Percentiles rank a stretch among this genome's conserved stretches.
phyloP scores from a whole-genome alignment of 768 basidiomycete species.

The Crepidotus variabilis region DNA sequence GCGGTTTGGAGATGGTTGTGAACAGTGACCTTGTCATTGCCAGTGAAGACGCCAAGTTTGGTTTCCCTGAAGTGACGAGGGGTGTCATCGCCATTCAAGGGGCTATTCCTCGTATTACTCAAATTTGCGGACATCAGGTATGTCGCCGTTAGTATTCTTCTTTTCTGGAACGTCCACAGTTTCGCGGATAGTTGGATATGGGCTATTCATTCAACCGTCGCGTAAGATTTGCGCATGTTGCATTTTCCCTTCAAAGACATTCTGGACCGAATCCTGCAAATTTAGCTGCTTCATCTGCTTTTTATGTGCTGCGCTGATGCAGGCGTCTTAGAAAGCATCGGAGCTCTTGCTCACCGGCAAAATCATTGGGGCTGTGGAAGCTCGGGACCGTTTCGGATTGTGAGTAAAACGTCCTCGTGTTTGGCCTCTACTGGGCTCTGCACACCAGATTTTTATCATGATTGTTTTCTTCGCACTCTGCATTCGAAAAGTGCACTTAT shows the following conservation, averaged over 20 bases:
- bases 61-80: constrained; percentile 73
- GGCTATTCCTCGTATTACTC: constrained; percentile 66
- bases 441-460: neutral
- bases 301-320: constrained; percentile 1
- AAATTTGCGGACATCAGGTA: constrained; percentile 75
- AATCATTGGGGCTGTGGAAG: constrained; percentile 63
- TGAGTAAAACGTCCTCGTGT: constrained; percentile 32
- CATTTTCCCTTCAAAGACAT: too few relatives aligned
- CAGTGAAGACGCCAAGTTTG: constrained; percentile 62
- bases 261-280: too few relatives aligned
- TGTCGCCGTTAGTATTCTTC: constrained; percentile 8
- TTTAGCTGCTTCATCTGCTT: neutral
- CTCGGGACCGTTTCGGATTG: constrained; percentile 72
- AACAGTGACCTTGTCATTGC: constrained; percentile 81
- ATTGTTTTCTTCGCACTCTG: neutral
- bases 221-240: too few relatives aligned
- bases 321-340: constrained; percentile 54
- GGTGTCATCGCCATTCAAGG: constrained; percentile 74
- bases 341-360: constrained; percentile 75
- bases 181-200: neutral
- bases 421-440: neutral
- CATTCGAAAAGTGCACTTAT: neutral
- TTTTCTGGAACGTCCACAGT: neutral
- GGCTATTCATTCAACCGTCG: neutral
- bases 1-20: constrained; percentile 62